Conservation (phyloP, 257 asterid genomes). For the Petunia axillaris region DNA sequence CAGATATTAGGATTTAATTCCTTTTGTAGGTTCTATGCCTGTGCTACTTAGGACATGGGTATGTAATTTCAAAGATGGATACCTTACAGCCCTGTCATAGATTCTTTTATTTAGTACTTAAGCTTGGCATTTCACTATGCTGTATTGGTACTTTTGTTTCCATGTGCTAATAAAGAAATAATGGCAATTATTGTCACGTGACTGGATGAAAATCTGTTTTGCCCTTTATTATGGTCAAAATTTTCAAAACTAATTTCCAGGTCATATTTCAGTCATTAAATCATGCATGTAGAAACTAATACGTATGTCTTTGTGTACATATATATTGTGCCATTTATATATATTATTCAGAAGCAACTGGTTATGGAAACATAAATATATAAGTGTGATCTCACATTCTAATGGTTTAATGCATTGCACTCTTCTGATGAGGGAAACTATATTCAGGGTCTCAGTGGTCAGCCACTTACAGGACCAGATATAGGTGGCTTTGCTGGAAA, state of each 20-base stretch:
- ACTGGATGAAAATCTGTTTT: background rate
- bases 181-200: background rate
- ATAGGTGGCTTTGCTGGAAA: constrained; percentile 98
- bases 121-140: background rate
- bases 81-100: constrained; percentile 1
- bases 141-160: background rate
- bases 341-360: background rate
- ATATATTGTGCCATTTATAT: background rate
- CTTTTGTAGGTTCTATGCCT: background rate
- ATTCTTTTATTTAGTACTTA: background rate
- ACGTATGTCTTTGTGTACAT: background rate
- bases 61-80: background rate
- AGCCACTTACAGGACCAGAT: constrained; percentile 96
- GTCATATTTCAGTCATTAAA: too few relatives aligned
- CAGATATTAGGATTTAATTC: background rate
- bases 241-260: background rate
- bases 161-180: background rate
- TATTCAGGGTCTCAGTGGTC: constrained; percentile 91
- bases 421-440: constrained; percentile 19
- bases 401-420: background rate
- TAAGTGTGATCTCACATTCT: background rate
- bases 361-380: background rate
- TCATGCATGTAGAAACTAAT: too few relatives aligned
- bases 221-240: background rate
- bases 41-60: constrained; percentile 12